Conservation (phyloP, 2,329 filamentous ascomycete genomes). For the Verticillium albo-atrum region DNA sequence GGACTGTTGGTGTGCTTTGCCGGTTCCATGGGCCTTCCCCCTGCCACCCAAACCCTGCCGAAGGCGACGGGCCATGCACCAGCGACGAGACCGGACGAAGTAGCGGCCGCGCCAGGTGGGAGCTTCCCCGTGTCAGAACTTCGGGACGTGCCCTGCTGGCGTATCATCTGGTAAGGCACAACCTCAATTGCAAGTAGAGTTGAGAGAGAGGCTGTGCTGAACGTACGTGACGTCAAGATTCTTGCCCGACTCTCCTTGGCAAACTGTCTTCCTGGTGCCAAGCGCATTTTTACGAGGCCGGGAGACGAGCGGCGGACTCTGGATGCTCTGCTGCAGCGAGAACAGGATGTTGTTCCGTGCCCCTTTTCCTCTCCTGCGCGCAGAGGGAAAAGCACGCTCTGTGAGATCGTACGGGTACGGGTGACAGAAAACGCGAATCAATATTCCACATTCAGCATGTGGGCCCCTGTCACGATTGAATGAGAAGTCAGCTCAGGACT, state of each 20-base stretch:
- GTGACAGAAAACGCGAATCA: not conserved
- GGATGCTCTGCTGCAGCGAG: no score
- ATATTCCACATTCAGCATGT: not conserved
- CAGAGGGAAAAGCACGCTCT: not conserved
- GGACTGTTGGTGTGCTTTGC: not conserved
- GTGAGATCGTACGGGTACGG: not conserved
- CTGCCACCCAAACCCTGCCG: not conserved
- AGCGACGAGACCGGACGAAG: not conserved
- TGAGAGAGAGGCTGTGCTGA: not conserved
- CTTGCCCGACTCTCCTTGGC: not conserved
- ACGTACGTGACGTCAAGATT: not conserved
- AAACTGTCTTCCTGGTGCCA: not conserved
- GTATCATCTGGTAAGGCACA: not conserved
- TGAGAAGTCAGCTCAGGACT: not conserved
- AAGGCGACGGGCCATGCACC: not conserved
- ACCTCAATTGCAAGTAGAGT: not conserved
- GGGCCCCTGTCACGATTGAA: not conserved
- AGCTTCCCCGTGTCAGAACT: not conserved
- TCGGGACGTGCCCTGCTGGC: not conserved
- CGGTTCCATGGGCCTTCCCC: not conserved
- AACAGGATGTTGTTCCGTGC: no score
- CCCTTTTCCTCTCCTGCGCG: not conserved
- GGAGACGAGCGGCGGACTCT: no score
- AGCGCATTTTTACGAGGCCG: not conserved
- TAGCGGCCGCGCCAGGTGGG: not conserved